Conservation (phyloP, 495 filamentous ascomycete genomes). For the Daldinia loculata region DNA sequence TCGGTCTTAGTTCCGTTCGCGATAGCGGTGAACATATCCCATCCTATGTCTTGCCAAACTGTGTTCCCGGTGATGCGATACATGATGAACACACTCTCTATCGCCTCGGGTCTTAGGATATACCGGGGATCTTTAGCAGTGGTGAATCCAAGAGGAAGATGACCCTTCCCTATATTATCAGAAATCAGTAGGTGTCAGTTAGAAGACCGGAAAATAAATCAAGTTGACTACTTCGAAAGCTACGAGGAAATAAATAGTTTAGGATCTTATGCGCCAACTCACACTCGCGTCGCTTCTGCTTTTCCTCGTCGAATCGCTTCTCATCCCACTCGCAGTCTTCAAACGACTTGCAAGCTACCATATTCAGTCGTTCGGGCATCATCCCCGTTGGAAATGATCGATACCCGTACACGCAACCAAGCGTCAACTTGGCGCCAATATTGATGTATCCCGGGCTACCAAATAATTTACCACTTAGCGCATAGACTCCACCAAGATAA, state of each 20-base stretch:
- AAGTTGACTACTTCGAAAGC: neutral
- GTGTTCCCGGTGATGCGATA: slow-evolving; percentile 75
- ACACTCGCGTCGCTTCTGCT: slow-evolving; percentile 41
- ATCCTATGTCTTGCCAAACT: slow-evolving; percentile 69
- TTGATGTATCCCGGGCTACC: slow-evolving; percentile 71
- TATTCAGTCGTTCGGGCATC: slow-evolving; percentile 78
- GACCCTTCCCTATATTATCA: slow-evolving; percentile 31
- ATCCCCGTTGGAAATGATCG: slow-evolving; percentile 78
- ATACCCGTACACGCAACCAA: slow-evolving; percentile 90
- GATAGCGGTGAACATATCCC: slow-evolving; percentile 77
- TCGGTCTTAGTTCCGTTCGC: slow-evolving; percentile 67
- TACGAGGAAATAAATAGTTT: neutral
- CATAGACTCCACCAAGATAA: slow-evolving; percentile 87
- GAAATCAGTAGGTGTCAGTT: neutral
- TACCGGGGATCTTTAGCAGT: slow-evolving; percentile 54
- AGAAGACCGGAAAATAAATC: neutral
- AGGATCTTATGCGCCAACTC: slow-evolving; percentile 3
- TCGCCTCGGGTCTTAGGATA: slow-evolving; percentile 66
- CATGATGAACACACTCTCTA: slow-evolving; percentile 75
- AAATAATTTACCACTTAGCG: slow-evolving; percentile 79
- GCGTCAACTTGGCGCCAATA: slow-evolving; percentile 76
- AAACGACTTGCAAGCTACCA: slow-evolving; percentile 69
- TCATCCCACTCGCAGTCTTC: slow-evolving; percentile 78
- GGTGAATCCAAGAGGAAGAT: slow-evolving; percentile 50
- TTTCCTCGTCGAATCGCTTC: slow-evolving; percentile 57